phyloP scores from a whole-genome alignment of 176 grass and related monocot genomes.

The Hyparrhenia diplandra region DNA sequence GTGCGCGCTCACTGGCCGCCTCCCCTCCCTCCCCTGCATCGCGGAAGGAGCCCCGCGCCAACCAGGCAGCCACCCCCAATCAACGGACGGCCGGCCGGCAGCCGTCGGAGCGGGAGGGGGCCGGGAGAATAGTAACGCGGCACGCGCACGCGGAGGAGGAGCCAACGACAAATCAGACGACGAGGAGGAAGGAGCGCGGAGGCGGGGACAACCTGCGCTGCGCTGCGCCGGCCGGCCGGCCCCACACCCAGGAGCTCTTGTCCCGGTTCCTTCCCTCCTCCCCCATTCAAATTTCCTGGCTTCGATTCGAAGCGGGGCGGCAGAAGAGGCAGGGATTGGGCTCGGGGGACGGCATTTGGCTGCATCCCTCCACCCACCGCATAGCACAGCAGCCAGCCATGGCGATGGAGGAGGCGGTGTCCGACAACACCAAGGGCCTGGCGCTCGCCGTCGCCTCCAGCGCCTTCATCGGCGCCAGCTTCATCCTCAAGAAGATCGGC shows the following conservation, averaged over 20 bases:
- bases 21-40: background rate
- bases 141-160: background rate
- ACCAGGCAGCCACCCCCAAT: background rate
- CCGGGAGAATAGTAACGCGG: background rate
- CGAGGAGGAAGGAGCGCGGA: background rate
- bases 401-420: conserved; percentile 22
- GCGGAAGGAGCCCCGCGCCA: background rate
- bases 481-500: conserved; percentile 97
- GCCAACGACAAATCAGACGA: background rate
- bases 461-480: conserved; percentile 84
- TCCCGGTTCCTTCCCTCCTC: background rate
- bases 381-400: no score
- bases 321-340: background rate
- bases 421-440: conserved; percentile 80
- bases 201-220: background rate
- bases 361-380: background rate
- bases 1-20: background rate
- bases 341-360: background rate
- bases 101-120: background rate
- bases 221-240: background rate
- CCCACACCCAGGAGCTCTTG: background rate
- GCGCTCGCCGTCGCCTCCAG: conserved; percentile 67
- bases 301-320: background rate
- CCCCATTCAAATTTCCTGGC: background rate
- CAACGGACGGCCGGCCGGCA: background rate